These are phyloP conservation scores for Penicillium italicum DNA, from an alignment of 2,329 filamentous ascomycete genomes.

Conservation along the genomic window DNA sequence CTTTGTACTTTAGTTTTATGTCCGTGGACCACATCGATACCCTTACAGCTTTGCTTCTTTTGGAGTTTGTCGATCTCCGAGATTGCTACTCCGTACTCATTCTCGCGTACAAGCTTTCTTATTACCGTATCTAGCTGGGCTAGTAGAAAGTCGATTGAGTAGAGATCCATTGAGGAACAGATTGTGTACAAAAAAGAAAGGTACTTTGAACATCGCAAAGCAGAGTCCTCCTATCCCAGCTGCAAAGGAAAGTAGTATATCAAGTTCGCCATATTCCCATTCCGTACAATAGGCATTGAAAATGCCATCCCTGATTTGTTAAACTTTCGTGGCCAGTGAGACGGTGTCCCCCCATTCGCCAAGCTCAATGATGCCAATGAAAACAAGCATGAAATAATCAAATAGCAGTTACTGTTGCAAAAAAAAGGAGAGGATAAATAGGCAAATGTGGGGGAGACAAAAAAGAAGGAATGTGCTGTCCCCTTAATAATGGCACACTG, in stretches of 20 bases:
- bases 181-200: slow-evolving; percentile 2
- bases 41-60: slow-evolving; percentile 28
- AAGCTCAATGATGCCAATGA: not conserved
- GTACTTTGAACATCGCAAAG: not conserved
- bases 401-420: not conserved
- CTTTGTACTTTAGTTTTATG: slow-evolving; percentile 31
- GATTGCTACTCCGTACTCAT: not conserved
- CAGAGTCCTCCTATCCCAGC: not conserved
- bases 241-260: not conserved
- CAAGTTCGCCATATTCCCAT: slow-evolving; percentile 1
- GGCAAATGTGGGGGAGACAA: not conserved
- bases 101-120: not conserved
- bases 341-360: slow-evolving; percentile 9
- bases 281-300: not conserved
- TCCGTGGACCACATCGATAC: slow-evolving; percentile 35
- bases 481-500: not conserved
- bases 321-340: not conserved
- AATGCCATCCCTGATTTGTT: not conserved
- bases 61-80: not conserved
- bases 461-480: not conserved
- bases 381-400: not conserved
- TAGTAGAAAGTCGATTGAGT: not conserved
- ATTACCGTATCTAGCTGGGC: not conserved
- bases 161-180: not conserved
- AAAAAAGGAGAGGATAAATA: not conserved